Evolutionary conservation across 495 filamentous ascomycete species (phyloP), one percentile per base, ranked within the genome.

Genomic region (Lasiosphaeria hispida): DNA sequence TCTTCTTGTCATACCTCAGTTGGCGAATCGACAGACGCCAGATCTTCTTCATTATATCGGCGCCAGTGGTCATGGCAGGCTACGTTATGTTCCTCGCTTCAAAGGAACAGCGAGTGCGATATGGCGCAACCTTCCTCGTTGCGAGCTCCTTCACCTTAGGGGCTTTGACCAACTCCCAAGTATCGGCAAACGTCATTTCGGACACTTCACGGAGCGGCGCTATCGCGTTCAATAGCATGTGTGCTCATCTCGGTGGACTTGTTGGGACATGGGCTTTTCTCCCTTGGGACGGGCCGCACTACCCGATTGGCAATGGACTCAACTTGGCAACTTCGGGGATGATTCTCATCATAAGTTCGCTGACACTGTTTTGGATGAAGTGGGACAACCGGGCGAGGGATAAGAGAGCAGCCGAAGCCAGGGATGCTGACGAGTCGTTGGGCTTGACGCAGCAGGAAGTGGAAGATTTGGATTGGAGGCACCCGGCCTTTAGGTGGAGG

Each of bases 251-350:
- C 41, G 86, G 86, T 15, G 85, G 85, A 0, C 61, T 89, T 43
- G 79, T 89, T 59, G 76, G 80, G 0, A 87, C 85, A 7, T 88
- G 85, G 85, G 75, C 75, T 0, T 89, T 86, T 63, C 60, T 87
- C 50, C 73, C 78, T 0, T 81, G 68, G 49, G 85, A 88, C 65
- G 78, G 62, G 0, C 85, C 86, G 0, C 71, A 87, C 48, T 89
- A 85, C 64, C 80, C 72, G 53, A 85, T 87, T 59, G 86, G 86
- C 0, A 87, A 89, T 65, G 84, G 84, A 0, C 60, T 89, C 30
- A 87, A 87, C 61, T 66, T 89, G 8, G 84, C 82, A 0, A 84
- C 83, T 0, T 67, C 77, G 0, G 69, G 64, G 4, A 64, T 68
- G 34, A 81, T 75, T 13, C 61, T 87, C 3, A 14, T 87, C 14